Percentiles rank a stretch among this genome's conserved stretches.
Conservation (phyloP, 371 early-diverging fungal genomes). For the Mucor circinelloides region DNA sequence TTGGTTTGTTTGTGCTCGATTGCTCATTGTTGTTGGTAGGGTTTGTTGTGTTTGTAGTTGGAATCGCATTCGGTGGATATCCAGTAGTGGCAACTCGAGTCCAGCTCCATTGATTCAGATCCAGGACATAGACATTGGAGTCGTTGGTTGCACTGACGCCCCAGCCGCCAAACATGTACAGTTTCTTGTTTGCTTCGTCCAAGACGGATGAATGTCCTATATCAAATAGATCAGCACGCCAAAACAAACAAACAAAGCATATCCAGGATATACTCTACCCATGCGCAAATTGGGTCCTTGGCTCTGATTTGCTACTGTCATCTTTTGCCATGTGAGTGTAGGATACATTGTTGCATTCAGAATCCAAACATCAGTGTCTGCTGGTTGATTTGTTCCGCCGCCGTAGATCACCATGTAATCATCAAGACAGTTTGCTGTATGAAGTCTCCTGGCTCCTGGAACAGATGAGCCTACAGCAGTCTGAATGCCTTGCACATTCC, state of each 20-base stretch:
- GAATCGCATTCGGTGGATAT: constrained; percentile 8
- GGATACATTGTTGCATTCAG: constrained; percentile 45
- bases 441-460: constrained; percentile 47
- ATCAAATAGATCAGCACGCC: neutral
- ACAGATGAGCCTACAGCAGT: constrained; percentile 17
- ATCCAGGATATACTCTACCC: constrained; percentile 29
- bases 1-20: neutral
- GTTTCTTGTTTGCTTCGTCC: constrained; percentile 25
- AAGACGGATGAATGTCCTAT: constrained; percentile 45
- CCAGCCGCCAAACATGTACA: constrained; percentile 45
- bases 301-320: constrained; percentile 20
- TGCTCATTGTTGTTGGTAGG: neutral
- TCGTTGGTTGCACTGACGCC: constrained; percentile 30
- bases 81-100: constrained; percentile 25
- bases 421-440: constrained; percentile 46
- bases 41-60: neutral
- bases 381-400: constrained; percentile 46
- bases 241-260: neutral
- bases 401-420: constrained; percentile 50
- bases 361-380: constrained; percentile 49
- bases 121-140: constrained; percentile 32
- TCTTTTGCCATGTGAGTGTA: constrained; percentile 32
- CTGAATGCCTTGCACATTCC: constrained; percentile 41
- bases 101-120: constrained; percentile 33
- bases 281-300: constrained; percentile 42